phyloP scores from a whole-genome alignment of 2,329 filamentous ascomycete species.

The Myriosclerotinia duriaeana region DNA sequence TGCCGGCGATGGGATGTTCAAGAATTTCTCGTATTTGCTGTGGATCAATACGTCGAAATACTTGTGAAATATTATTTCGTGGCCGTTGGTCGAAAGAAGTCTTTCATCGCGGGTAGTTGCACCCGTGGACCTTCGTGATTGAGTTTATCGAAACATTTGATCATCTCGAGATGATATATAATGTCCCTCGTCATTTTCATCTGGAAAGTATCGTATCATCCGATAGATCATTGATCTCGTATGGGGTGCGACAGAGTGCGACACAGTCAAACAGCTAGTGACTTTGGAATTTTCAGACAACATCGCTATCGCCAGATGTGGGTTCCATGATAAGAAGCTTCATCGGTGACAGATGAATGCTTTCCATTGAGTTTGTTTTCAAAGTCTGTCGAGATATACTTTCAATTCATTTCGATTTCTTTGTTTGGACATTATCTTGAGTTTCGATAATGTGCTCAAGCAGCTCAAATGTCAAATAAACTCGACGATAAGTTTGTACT shows the following conservation, averaged over 20 bases:
- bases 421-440: too few species aligned
- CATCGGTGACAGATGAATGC: too few species aligned
- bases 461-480: too few species aligned
- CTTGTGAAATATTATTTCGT: background rate
- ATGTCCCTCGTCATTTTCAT: background rate
- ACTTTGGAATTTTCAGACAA: background rate
- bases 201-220: background rate
- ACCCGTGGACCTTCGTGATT: background rate
- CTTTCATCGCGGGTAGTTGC: constrained; percentile 6
- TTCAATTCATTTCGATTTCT: background rate
- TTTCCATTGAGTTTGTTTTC: background rate
- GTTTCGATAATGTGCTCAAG: background rate
- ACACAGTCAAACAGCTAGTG: background rate
- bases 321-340: background rate
- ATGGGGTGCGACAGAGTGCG: background rate
- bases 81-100: background rate
- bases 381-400: background rate
- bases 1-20: too few species aligned
- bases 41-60: too few species aligned
- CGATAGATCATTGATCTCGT: background rate
- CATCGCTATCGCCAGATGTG: background rate
- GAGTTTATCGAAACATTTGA: background rate
- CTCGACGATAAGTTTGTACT: background rate
- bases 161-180: background rate
- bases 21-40: too few species aligned